Conservation (phyloP, 805 yeast genomes). For the Allodekkera sacchari region DNA sequence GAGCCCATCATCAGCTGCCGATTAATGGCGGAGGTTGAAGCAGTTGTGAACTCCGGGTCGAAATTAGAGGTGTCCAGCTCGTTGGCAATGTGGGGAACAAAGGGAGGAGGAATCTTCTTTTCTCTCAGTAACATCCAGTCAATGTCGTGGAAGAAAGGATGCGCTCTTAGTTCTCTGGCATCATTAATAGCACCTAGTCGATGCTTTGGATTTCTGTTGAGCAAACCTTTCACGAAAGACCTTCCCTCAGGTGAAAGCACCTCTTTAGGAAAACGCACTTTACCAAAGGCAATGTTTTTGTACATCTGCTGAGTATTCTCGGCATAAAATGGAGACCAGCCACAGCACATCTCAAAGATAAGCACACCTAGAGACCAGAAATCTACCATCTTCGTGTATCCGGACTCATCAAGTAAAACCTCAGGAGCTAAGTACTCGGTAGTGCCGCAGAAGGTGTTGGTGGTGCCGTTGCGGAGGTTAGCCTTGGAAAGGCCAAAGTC, state of each 20-base stretch:
- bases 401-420: constrained; percentile 87
- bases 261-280: constrained; percentile 94
- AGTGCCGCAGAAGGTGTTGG: constrained; percentile 97
- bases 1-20: constrained; percentile 55
- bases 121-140: constrained; percentile 78
- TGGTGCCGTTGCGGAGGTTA: constrained; percentile 78
- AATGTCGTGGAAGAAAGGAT: constrained; percentile 83
- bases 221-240: constrained; percentile 87
- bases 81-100: constrained; percentile 83
- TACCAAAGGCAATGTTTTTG: constrained; percentile 97
- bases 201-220: constrained; percentile 93
- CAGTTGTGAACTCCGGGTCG: constrained; percentile 95
- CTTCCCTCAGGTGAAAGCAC: constrained; percentile 90
- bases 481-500: constrained; percentile 97
- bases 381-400: constrained; percentile 98
- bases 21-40: constrained; percentile 75
- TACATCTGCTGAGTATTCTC: constrained; percentile 98
- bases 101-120: constrained; percentile 91
- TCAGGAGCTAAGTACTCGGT: constrained; percentile 98
- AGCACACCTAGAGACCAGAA: constrained; percentile 97
- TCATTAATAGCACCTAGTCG: constrained; percentile 87
- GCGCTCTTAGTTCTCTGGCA: constrained; percentile 87
- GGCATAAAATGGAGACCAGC: constrained; percentile 98
- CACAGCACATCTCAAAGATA: constrained; percentile 98
- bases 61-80: constrained; percentile 95